A percentile compares a stretch with the other conserved stretches of the same genome.
phyloP scores from a whole-genome alignment of 176 grass and related monocot genomes.

The Lolium rigidum region DNA sequence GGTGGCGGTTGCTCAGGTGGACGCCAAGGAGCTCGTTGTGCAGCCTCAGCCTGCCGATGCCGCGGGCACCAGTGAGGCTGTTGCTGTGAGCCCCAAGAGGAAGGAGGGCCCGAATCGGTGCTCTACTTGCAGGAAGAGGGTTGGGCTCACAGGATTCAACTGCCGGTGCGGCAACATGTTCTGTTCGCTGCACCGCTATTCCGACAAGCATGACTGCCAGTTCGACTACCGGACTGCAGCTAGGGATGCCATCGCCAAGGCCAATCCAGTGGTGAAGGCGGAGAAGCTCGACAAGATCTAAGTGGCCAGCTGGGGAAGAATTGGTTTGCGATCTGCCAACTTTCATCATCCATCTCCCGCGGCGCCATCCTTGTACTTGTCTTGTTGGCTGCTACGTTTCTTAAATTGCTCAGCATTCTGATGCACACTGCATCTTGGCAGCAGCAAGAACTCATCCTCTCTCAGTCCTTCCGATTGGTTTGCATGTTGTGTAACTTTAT shows the following conservation, averaged over 20 bases:
- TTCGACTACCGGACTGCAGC: slow-evolving; percentile 92
- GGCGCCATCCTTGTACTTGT: slow-evolving; percentile 51
- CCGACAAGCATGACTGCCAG: slow-evolving; percentile 92
- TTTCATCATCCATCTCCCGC: slow-evolving; percentile 40
- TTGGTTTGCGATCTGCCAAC: slow-evolving; percentile 33
- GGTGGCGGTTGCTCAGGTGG: slow-evolving; percentile 41
- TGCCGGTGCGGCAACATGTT: slow-evolving; percentile 86
- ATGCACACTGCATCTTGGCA: slow-evolving; percentile 61
- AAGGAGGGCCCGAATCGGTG: slow-evolving; percentile 93
- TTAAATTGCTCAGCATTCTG: slow-evolving; percentile 35
- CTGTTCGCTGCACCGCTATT: slow-evolving; percentile 85
- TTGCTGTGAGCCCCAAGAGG: slow-evolving; percentile 45
- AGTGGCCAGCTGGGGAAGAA: slow-evolving; percentile 18
- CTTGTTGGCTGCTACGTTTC: slow-evolving; percentile 50
- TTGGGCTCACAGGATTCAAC: slow-evolving; percentile 86
- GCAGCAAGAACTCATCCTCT: slow-evolving; percentile 50
- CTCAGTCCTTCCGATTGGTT: slow-evolving; percentile 57
- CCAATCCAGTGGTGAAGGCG: slow-evolving; percentile 95
- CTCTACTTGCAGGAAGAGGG: slow-evolving; percentile 76
- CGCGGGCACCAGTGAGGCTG: slow-evolving; percentile 40
- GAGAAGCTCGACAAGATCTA: slow-evolving; percentile 99
- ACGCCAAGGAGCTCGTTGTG: slow-evolving; percentile 43
- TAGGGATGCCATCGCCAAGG: slow-evolving; percentile 88
- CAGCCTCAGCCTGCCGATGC: slow-evolving; percentile 58
- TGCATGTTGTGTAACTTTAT: slow-evolving; percentile 69